Evolutionary conservation across 1,139 yeast species (phyloP).

Genomic region (Pneumocystis sp.): DNA sequence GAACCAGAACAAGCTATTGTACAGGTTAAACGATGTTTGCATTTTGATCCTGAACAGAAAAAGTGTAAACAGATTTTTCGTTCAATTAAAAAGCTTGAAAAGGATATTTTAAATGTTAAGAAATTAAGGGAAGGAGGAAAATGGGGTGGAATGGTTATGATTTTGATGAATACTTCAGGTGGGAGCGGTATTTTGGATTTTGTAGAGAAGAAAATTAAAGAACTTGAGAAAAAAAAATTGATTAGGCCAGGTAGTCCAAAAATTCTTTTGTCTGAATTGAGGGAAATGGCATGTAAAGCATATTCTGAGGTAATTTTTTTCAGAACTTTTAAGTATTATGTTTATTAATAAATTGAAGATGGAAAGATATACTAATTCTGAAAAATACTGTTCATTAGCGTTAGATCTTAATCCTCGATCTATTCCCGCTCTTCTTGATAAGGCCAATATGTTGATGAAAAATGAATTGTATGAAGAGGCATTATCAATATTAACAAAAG

Average conservation of each 20-base stretch:
- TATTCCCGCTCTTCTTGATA: conserved; percentile 34
- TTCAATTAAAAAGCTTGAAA: conserved; percentile 30
- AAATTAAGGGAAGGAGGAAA: conserved; percentile 8
- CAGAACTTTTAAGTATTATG: conserved; percentile 11
- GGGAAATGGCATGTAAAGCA: conserved; percentile 36
- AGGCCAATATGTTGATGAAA: conserved; percentile 31
- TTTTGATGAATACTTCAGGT: conserved; percentile 5
- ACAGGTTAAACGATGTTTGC: conserved; percentile 44
- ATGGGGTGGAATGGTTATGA: conserved; percentile 13
- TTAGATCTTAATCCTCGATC: conserved; percentile 27
- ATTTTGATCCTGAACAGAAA: conserved; percentile 51
- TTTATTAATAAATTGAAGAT: conserved; percentile 1
- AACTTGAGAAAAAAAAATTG: conserved; percentile 4
- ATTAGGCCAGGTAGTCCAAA: conserved; percentile 9
- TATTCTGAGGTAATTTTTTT: conserved; percentile 22
- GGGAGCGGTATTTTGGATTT: conserved; percentile 8
- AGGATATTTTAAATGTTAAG: conserved; percentile 17
- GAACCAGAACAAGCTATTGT: conserved; percentile 39
- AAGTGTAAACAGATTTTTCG: conserved; percentile 39
- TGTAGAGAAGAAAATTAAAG: conserved; percentile 3
- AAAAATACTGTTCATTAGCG: conserved; percentile 27
- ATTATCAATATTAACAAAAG: conserved; percentile 26
- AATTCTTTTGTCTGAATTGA: conserved; percentile 22
- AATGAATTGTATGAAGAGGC: conserved; percentile 35
- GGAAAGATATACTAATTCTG: conserved; percentile 22